phyloP scores from a whole-genome alignment of 805 yeast genomes.

The Candida nonsorbophila region DNA sequence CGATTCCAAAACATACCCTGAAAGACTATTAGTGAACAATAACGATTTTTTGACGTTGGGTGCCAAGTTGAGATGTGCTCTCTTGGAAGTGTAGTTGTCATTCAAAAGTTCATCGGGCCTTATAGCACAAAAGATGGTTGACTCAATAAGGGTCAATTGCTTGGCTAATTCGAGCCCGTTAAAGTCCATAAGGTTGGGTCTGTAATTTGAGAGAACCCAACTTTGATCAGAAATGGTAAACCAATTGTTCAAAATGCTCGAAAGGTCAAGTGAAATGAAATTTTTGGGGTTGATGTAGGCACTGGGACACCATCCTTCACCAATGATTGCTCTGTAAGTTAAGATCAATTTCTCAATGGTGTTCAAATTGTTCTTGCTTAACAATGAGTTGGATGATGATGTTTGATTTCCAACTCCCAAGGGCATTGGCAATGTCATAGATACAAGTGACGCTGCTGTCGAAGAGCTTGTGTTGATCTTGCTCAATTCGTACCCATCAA shows the following conservation, averaged over 20 bases:
- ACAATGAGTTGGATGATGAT: slow-evolving; percentile 31
- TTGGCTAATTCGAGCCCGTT: slow-evolving; percentile 74
- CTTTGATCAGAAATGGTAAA: slow-evolving; percentile 46
- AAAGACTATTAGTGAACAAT: slow-evolving; percentile 64
- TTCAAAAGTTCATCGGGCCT: slow-evolving; percentile 62
- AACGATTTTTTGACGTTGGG: slow-evolving; percentile 60
- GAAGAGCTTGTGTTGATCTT: slow-evolving; percentile 45
- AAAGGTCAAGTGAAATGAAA: slow-evolving; percentile 26
- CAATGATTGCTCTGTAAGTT: slow-evolving; percentile 50
- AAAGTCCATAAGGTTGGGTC: slow-evolving; percentile 49
- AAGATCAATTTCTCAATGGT: slow-evolving; percentile 47
- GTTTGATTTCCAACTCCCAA: slow-evolving; percentile 39
- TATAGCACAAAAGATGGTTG: slow-evolving; percentile 57
- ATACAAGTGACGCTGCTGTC: slow-evolving; percentile 32
- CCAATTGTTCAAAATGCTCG: slow-evolving; percentile 41
- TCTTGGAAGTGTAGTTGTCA: slow-evolving; percentile 57
- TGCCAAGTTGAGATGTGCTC: slow-evolving; percentile 52
- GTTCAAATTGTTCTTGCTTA: slow-evolving; percentile 32
- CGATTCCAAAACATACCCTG: slow-evolving; percentile 69
- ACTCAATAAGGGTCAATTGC: slow-evolving; percentile 69
- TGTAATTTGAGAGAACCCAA: slow-evolving; percentile 53
- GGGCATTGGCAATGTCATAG: slow-evolving; percentile 38
- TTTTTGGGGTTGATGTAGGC: slow-evolving; percentile 23
- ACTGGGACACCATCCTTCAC: slow-evolving; percentile 41
- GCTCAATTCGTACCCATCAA: slow-evolving; percentile 55